A percentile compares a stretch with the other conserved stretches of the same genome.
phyloP scores from a whole-genome alignment of 805 yeast species.

The Isabelozyma gotoi region DNA sequence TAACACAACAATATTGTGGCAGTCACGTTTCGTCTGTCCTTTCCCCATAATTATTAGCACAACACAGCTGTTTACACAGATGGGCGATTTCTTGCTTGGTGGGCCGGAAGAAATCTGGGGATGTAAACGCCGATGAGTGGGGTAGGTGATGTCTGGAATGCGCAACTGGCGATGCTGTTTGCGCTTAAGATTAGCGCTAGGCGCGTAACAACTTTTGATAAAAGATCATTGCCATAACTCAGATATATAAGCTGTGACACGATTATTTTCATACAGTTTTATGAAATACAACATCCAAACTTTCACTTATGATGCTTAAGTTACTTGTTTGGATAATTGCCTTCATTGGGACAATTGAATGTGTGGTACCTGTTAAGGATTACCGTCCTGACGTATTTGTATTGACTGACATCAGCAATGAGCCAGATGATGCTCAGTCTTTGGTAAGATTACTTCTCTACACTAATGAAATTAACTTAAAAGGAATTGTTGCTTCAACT shows the following conservation, averaged over 20 bases:
- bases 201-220: too few relatives aligned
- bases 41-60: too few relatives aligned
- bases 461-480: constrained; percentile 23
- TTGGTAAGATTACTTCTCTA: constrained; percentile 26
- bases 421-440: constrained; percentile 9
- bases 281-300: too few relatives aligned
- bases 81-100: too few relatives aligned
- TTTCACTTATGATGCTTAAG: background rate
- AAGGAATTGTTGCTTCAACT: constrained; percentile 31
- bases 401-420: constrained; percentile 27
- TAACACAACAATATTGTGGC: too few relatives aligned
- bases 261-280: background rate
- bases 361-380: constrained; percentile 12
- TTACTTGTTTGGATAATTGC: background rate
- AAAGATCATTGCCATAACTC: background rate
- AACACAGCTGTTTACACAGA: too few relatives aligned
- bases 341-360: background rate
- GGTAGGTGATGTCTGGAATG: too few relatives aligned
- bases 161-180: too few relatives aligned
- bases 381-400: constrained; percentile 24
- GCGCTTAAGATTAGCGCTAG: background rate
- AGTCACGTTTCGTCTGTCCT: too few relatives aligned
- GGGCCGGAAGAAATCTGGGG: too few relatives aligned
- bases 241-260: background rate
- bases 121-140: too few relatives aligned